These are phyloP conservation scores for Jaenimonas drosophilae DNA, from an alignment of 208 protist genomes.

Conservation along the genomic window DNA sequence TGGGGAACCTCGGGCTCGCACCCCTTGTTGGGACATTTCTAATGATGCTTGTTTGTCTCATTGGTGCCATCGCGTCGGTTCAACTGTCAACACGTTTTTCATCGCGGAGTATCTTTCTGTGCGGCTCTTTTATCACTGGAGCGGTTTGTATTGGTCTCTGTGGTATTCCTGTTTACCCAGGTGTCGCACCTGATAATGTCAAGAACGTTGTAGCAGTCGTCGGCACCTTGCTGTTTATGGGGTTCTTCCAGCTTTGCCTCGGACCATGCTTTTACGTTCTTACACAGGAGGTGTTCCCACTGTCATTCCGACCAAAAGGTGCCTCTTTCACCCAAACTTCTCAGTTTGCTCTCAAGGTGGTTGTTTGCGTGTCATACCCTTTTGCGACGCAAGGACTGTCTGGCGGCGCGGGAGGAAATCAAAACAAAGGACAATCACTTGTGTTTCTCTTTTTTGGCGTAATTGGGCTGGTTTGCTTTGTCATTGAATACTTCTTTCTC, in stretches of 20 bases:
- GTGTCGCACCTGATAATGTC: conserved; percentile 23
- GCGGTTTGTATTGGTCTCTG: conserved; percentile 65
- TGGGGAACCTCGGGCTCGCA: conserved; percentile 40
- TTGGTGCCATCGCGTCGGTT: conserved; percentile 66
- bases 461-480: conserved; percentile 53
- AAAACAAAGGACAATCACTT: conserved; percentile 82
- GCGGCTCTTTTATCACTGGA: conserved; percentile 39
- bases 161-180: conserved; percentile 70
- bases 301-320: conserved; percentile 61
- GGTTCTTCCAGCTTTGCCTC: conserved; percentile 56
- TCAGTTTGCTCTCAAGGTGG: conserved; percentile 81
- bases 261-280: conserved; percentile 79
- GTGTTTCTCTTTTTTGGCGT: conserved; percentile 82
- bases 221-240: conserved; percentile 76
- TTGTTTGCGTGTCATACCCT: conserved; percentile 83
- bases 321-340: conserved; percentile 43
- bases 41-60: conserved; percentile 83
- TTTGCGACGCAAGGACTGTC: conserved; percentile 68
- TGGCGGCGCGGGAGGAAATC: conserved; percentile 62
- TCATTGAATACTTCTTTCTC: conserved; percentile 68
- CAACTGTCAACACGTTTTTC: conserved; percentile 54
- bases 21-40: conserved; percentile 70
- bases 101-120: conserved; percentile 67
- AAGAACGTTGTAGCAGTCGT: conserved; percentile 65
- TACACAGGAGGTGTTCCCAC: conserved; percentile 75